A percentile compares a stretch with the other conserved stretches of the same genome.
Evolutionary conservation across 2,329 filamentous ascomycete species (phyloP).

Genomic region (Cladophialophora psammophila): DNA sequence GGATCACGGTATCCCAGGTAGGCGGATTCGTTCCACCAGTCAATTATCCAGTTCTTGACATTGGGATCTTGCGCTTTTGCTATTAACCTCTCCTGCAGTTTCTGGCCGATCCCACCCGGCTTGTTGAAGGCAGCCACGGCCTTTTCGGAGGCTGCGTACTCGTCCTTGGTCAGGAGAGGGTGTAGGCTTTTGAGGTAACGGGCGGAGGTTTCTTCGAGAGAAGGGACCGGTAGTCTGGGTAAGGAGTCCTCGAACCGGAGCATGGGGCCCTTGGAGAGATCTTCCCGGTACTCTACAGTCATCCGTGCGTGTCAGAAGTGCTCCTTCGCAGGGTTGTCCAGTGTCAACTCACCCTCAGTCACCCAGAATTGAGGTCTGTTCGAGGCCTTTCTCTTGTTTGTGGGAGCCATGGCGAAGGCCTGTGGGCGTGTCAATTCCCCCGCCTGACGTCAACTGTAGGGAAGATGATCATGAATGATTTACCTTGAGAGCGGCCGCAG

Average conservation of each 20-base stretch:
- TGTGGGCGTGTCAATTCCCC: slow-evolving; percentile 27
- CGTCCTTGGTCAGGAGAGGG: slow-evolving; percentile 65
- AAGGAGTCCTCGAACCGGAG: slow-evolving; percentile 72
- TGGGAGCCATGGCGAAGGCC: slow-evolving; percentile 41
- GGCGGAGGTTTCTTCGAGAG: slow-evolving; percentile 69
- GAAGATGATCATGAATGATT: background rate
- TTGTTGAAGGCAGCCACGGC: slow-evolving; percentile 88
- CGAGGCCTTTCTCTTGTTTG: slow-evolving; percentile 50
- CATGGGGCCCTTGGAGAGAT: slow-evolving; percentile 68
- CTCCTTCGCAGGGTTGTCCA: background rate
- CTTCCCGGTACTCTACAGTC: slow-evolving; percentile 67
- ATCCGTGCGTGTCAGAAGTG: background rate
- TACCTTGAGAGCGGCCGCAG: slow-evolving; percentile 31
- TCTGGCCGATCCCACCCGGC: slow-evolving; percentile 81
- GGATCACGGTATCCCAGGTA: slow-evolving; percentile 95
- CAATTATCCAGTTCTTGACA: slow-evolving; percentile 90
- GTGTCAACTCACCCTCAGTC: slow-evolving; percentile 52
- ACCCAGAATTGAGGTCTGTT: slow-evolving; percentile 45
- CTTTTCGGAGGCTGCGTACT: slow-evolving; percentile 71
- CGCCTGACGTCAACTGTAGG: slow-evolving; percentile 25
- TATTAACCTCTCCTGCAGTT: slow-evolving; percentile 85
- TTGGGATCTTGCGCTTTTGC: slow-evolving; percentile 80
- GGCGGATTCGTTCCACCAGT: slow-evolving; percentile 98
- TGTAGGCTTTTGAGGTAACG: slow-evolving; percentile 73
- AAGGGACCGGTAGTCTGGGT: slow-evolving; percentile 67